These are phyloP conservation scores for Mycosarcoma maydis DNA, from an alignment of 1,284 basidiomycete species.

Conservation along the genomic window DNA sequence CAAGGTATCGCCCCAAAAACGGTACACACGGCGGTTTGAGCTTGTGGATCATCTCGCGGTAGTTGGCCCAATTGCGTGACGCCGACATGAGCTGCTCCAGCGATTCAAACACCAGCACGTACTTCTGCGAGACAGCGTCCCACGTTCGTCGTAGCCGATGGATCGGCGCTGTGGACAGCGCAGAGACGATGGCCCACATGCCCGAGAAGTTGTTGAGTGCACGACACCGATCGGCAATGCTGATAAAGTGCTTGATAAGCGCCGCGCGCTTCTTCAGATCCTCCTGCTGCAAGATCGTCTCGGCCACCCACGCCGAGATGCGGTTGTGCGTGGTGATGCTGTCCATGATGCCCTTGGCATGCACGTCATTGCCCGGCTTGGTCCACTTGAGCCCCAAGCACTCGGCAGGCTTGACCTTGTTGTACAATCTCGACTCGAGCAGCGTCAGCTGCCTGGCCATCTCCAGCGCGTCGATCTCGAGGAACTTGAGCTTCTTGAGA, in stretches of 20 bases:
- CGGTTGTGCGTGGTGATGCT: constrained; percentile 92
- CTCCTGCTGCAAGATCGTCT: constrained; percentile 83
- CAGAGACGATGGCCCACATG: constrained; percentile 94
- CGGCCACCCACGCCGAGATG: constrained; percentile 90
- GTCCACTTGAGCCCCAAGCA: constrained; percentile 75
- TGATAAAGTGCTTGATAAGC: constrained; percentile 90
- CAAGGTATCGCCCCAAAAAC: constrained; percentile 96
- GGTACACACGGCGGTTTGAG: constrained; percentile 95
- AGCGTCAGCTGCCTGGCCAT: constrained; percentile 93
- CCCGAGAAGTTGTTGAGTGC: constrained; percentile 91
- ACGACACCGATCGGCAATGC: constrained; percentile 90
- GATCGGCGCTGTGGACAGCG: constrained; percentile 92
- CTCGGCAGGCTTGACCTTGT: constrained; percentile 88
- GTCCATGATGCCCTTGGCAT: constrained; percentile 81
- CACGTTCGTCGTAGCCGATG: constrained; percentile 92
- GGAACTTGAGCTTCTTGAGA: constrained; percentile 79
- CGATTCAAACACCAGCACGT: constrained; percentile 69
- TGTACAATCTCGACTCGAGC: constrained; percentile 87
- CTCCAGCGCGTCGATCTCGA: constrained; percentile 90
- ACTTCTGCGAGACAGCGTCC: constrained; percentile 81
- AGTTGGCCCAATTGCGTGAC: constrained; percentile 91
- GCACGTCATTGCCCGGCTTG: constrained; percentile 36
- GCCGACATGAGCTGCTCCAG: constrained; percentile 87
- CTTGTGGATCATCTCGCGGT: constrained; percentile 83
- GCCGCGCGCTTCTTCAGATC: constrained; percentile 85